phyloP scores from a whole-genome alignment of 83 land plant species.

The Picea mariana region DNA sequence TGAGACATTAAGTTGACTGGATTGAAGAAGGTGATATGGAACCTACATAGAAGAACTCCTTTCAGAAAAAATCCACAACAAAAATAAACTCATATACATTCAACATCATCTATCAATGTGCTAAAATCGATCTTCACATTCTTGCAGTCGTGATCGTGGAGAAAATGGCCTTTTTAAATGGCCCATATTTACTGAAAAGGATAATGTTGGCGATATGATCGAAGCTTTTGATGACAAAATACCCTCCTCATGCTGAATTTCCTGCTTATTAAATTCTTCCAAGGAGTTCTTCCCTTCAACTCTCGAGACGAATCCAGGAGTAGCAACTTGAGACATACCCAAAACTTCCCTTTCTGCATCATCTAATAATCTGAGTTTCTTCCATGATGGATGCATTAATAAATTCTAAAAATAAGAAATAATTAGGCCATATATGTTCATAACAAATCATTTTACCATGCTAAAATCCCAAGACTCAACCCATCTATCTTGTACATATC shows the following conservation, averaged over 20 bases:
- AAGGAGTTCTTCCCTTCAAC: neutral
- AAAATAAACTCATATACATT: too few species aligned
- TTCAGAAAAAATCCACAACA: neutral
- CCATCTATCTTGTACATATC: too few species aligned
- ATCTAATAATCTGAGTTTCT: neutral
- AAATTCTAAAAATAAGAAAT: too few species aligned
- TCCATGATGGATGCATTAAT: too few species aligned
- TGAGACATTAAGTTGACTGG: neutral
- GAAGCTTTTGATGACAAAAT: neutral
- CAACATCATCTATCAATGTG: too few species aligned
- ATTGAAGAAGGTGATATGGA: neutral
- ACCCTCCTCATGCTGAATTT: slow-evolving; percentile 1
- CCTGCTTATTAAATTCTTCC: slow-evolving; percentile 7
- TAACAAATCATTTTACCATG: too few species aligned
- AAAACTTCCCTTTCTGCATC: slow-evolving; percentile 21
- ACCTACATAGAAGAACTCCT: neutral
- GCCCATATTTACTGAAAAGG: slow-evolving; percentile 14
- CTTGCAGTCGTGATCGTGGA: slow-evolving; percentile 19
- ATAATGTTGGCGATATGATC: slow-evolving; percentile 14
- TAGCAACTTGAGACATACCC: slow-evolving; percentile 5
- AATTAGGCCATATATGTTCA: too few species aligned
- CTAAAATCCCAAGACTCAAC: too few species aligned
- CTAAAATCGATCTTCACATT: neutral
- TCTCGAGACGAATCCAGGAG: neutral
- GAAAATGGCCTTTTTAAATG: slow-evolving; percentile 14